Evolutionary conservation across 345 rosid genomes (phyloP), one percentile per base, ranked within the genome.

Genomic region (Moricandia arvensis): DNA sequence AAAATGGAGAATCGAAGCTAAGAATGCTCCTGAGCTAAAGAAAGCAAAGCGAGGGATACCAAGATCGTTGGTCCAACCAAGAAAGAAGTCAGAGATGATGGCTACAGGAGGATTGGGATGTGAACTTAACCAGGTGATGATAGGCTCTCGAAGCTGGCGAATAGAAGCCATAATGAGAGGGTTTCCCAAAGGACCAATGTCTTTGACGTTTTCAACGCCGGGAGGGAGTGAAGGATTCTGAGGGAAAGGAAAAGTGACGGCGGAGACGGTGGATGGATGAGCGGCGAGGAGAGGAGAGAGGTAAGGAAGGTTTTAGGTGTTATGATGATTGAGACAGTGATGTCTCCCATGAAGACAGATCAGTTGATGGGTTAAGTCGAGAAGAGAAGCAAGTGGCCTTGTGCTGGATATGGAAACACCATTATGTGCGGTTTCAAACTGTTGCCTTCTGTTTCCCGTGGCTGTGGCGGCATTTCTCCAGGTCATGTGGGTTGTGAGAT

Each of bases 11-110:
- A 87, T 68, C 6, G 83, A 16, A 33, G 79, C 70, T n/a, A 86
- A 24, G 33, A 83, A 82, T 0, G 86, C 79, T 18, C 83, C 84
- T 17, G 81, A 49, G 8, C 81, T 64, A 79, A 78, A 86, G 75
- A 91, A 89, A 0, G 85, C 65, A 54, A 89, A 65, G 17, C 93
- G 76, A 4, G 86, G 87, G 27, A 91, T 63, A 5, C 55, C 55
- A 2, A 49, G 55, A 49, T 49, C 24, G 4, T 49, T 49, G 55
- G 55, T 49, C 55, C 55, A 49, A 15, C 55, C 55, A 49, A 49
- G 55, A 16, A 49, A 49, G 55, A 49, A 49, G 24, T 49, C 55
- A 16, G 55, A 49, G 24, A 49, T 49, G 55, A 49, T 15, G 4
- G 55, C 55, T 2, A 49, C 55, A 2, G 55, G 55, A 49, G 55